A percentile compares a stretch with the other conserved stretches of the same genome.
Conservation (phyloP, 129 eudicot genomes). For the Pittosporum tobira region DNA sequence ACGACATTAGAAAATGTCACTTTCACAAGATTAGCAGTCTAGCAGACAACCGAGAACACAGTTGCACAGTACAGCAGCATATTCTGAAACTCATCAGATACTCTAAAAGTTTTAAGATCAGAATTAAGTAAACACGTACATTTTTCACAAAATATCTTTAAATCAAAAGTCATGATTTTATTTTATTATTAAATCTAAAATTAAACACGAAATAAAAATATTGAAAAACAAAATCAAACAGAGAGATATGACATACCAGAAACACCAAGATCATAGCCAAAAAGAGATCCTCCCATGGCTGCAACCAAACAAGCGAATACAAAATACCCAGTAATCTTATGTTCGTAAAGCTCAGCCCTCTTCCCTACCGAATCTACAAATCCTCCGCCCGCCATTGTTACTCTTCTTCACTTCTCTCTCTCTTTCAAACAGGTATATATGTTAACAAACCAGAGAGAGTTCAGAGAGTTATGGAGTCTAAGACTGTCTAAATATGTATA, state of each 20-base stretch:
- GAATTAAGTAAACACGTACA: too few species aligned
- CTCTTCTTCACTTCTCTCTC: not conserved
- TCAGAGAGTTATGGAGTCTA: not conserved
- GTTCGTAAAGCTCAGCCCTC: slow-evolving; percentile 60
- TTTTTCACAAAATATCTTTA: too few species aligned
- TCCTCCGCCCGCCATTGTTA: slow-evolving; percentile 76
- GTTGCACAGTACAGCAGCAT: not conserved
- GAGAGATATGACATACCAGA: slow-evolving; percentile 44
- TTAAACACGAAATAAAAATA: too few species aligned
- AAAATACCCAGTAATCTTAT: slow-evolving; percentile 58
- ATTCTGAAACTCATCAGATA: not conserved
- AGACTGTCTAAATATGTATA: too few species aligned
- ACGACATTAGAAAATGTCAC: too few species aligned
- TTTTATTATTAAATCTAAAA: too few species aligned
- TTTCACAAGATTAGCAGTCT: too few species aligned
- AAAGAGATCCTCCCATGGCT: slow-evolving; percentile 77
- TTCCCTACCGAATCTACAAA: slow-evolving; percentile 37
- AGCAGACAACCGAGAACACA: not conserved
- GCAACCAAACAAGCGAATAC: slow-evolving; percentile 72
- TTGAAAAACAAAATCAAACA: not conserved
- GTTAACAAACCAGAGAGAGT: not conserved
- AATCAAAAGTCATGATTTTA: too few species aligned
- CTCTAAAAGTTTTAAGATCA: not conserved
- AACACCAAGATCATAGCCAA: slow-evolving; percentile 94
- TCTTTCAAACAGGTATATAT: not conserved